Percentiles rank a stretch among this genome's conserved stretches.
Conservation (phyloP, 192 early-diverging fungal genomes). For the Funneliformis mosseae region DNA sequence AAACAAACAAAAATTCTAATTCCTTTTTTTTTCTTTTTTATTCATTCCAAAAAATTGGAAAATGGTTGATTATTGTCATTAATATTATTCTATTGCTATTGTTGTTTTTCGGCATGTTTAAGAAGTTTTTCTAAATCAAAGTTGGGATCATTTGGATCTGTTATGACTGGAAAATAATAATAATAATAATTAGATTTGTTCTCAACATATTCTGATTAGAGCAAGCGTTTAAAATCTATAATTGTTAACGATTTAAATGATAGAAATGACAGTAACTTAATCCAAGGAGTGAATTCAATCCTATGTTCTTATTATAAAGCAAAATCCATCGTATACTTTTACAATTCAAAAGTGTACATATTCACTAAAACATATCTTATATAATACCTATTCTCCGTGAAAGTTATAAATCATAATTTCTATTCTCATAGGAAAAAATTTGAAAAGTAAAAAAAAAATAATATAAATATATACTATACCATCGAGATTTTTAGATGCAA, state of each 20-base stretch:
- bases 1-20: not conserved
- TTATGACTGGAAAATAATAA: conserved; percentile 17
- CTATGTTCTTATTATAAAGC: too few relatives aligned
- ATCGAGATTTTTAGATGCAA: not conserved
- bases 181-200: not conserved
- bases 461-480: conserved; percentile 21
- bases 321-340: not conserved
- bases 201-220: not conserved
- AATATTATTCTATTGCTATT: not conserved
- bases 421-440: not conserved
- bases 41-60: not conserved
- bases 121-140: conserved; percentile 23
- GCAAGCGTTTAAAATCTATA: not conserved
- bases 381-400: not conserved
- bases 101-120: not conserved
- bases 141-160: conserved; percentile 25
- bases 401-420: not conserved
- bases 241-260: not conserved
- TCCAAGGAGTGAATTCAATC: too few relatives aligned
- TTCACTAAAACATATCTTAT: too few relatives aligned
- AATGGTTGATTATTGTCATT: not conserved
- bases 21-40: not conserved
- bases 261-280: too few relatives aligned
- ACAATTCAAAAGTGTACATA: not conserved
- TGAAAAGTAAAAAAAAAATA: conserved; percentile 9